Base-by-base conservation (phyloP, 2,329 filamentous ascomycete species). In the Fusarium subglutinans region DNA sequence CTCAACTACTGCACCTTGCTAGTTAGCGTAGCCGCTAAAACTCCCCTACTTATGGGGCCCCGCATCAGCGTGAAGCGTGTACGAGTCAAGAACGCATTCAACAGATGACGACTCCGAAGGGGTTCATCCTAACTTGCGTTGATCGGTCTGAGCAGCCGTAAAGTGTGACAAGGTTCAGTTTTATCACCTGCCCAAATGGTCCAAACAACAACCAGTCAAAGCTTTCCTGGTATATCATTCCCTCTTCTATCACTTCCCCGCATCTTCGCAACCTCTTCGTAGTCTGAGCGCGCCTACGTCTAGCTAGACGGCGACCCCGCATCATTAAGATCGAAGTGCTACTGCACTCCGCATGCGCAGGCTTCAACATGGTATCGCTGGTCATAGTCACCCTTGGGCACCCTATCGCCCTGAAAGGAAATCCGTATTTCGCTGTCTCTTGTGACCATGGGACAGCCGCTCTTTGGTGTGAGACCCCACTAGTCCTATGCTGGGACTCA, bases 261-360 rank as follows among this genome's bases (percentile, higher is more conserved):
- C 47, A 50, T 50, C 47, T 30, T 3, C 5, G 5, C 47, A 50
- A n/a, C 47, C 47, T n/a, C 15, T 30, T n/a, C 28, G 8, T 50
- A 50, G 20, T 3, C 13, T 50, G 20, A 17, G 28, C 10, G 15
- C 3, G 28, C 3, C 28, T 50, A 15, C 47, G 0, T 15, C 20
- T 9, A 30, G 20, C 20, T 30, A 14, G 1, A 15, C 26, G 47
- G 28, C 10, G 14, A 30, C 47, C 0, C 47, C 28, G 47, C 28
- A 50, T 50, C 28, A 50, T n/a, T 4, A 13, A n/a, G 28, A 30
- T n/a, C 3, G 3, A n/a, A 18, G 10, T 50, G 5, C 14, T n/a
- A 5, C 14, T n/a, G 3, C 1, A n/a, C 47, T 7, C 8, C 26
- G 10, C 20, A 2, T n/a, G 45, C 6, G 20, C 9, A 30, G 20